Evolutionary conservation across 306 rosid genomes (phyloP).

Genomic region (Vicia faba): DNA sequence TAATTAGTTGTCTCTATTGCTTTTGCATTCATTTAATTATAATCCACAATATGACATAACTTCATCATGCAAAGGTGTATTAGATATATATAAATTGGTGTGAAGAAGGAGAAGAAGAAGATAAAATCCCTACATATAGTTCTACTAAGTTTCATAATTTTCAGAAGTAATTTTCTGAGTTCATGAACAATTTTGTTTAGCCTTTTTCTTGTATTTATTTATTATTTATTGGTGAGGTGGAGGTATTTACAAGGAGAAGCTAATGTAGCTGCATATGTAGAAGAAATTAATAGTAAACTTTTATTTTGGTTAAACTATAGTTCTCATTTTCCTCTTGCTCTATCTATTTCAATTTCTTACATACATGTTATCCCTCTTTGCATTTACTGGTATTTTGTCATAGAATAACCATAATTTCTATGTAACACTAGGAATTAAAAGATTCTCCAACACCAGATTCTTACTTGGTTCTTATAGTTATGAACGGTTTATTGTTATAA

Average conservation of each 20-base stretch:
- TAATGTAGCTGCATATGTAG: slow-evolving; percentile 36
- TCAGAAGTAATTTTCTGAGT: slow-evolving; percentile 32
- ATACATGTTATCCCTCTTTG: background rate
- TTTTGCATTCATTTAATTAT: slow-evolving; percentile 36
- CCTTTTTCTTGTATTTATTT: slow-evolving; percentile 28
- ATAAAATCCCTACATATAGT: slow-evolving; percentile 29
- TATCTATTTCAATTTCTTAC: background rate
- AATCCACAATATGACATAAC: slow-evolving; percentile 31
- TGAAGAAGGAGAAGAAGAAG: slow-evolving; percentile 25
- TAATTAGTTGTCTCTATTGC: slow-evolving; percentile 24
- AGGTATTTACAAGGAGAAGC: slow-evolving; percentile 9
- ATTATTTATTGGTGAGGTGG: slow-evolving; percentile 43
- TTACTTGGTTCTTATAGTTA: background rate
- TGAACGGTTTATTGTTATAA: background rate
- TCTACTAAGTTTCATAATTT: slow-evolving; percentile 33
- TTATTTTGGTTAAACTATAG: slow-evolving; percentile 8
- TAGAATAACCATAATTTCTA: background rate
- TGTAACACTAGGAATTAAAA: background rate
- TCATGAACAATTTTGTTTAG: slow-evolving; percentile 47
- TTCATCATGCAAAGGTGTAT: slow-evolving; percentile 37
- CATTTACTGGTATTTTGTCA: background rate
- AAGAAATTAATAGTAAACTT: slow-evolving; percentile 37
- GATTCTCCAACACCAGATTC: background rate
- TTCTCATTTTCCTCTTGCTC: slow-evolving; percentile 16
- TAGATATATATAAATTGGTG: slow-evolving; percentile 35